A percentile compares a stretch with the other conserved stretches of the same genome.
Evolutionary conservation across 225 moss, liverwort and hornwort species (phyloP).

Genomic region (Straminergon stramineum): DNA sequence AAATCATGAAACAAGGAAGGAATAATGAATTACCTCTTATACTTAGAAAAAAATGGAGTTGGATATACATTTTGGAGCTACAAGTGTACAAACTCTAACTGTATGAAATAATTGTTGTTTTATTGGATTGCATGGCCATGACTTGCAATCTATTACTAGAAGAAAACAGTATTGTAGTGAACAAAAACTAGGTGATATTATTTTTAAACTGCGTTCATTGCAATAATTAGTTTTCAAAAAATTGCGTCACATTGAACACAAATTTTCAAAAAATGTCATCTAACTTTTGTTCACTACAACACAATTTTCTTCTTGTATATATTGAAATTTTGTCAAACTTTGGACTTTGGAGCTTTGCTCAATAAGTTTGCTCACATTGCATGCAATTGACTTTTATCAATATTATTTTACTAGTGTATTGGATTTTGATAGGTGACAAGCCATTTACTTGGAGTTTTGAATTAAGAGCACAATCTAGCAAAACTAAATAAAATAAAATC

Average conservation of each 20-base stretch:
- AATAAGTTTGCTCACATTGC: not conserved
- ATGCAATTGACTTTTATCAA: not conserved
- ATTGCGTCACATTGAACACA: too few species aligned
- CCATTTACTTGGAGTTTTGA: not conserved
- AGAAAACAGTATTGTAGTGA: too few species aligned
- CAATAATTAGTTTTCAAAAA: too few species aligned
- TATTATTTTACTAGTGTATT: not conserved
- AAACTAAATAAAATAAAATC: not conserved
- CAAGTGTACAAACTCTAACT: not conserved
- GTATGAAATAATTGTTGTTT: not conserved
- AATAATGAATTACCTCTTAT: too few species aligned
- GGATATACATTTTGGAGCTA: accelerated
- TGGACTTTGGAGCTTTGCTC: not conserved
- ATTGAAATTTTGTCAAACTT: not conserved
- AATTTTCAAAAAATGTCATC: too few species aligned
- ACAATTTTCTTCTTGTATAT: too few species aligned
- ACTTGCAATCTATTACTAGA: not conserved
- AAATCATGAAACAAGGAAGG: accelerated
- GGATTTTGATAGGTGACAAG: not conserved
- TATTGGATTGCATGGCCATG: not conserved
- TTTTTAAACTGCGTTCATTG: too few species aligned
- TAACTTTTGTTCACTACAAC: too few species aligned
- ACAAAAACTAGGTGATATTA: too few species aligned
- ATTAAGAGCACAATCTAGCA: accelerated
- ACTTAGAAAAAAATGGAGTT: not conserved